Evolutionary conservation across 2,329 filamentous ascomycete genomes (phyloP).

Genomic region (Colletotrichum theobromicola): DNA sequence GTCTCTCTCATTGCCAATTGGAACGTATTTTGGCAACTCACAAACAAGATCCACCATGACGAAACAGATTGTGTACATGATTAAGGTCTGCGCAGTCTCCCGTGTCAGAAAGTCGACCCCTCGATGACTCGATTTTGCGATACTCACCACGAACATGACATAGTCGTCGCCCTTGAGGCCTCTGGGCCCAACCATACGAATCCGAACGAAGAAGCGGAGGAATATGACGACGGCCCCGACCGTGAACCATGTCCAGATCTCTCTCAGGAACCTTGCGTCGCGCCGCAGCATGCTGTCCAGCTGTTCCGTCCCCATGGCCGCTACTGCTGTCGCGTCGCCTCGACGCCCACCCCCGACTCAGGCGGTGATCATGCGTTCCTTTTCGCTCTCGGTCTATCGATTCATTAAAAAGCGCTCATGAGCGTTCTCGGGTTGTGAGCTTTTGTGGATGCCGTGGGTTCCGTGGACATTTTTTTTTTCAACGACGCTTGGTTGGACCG

Average conservation of each 20-base stretch:
- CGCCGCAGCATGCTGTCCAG: background rate
- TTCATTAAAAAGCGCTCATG: accelerated
- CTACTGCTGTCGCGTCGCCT: background rate
- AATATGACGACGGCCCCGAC: constrained; percentile 36
- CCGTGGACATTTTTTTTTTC: background rate
- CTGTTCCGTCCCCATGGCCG: background rate
- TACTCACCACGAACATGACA: constrained; percentile 34
- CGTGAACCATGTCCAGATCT: constrained; percentile 35
- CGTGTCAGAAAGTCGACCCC: background rate
- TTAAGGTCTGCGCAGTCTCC: background rate
- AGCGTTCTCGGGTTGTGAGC: accelerated
- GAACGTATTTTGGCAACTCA: constrained; percentile 14
- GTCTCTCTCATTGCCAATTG: background rate
- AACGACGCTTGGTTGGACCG: background rate
- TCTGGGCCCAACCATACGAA: constrained; percentile 40
- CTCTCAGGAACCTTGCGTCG: constrained; percentile 28
- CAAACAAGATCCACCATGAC: constrained; percentile 38
- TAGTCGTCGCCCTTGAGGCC: constrained; percentile 44
- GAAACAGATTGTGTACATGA: constrained; percentile 39
- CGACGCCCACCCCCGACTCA: background rate
- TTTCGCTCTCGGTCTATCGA: background rate
- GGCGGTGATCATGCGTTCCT: background rate
- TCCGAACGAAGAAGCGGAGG: constrained; percentile 36
- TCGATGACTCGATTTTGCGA: background rate
- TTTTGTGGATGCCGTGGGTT: background rate